Evolutionary conservation across 768 basidiomycete genomes (phyloP), one percentile per base, ranked within the genome.

Genomic region (Coprinellus micaceus): DNA sequence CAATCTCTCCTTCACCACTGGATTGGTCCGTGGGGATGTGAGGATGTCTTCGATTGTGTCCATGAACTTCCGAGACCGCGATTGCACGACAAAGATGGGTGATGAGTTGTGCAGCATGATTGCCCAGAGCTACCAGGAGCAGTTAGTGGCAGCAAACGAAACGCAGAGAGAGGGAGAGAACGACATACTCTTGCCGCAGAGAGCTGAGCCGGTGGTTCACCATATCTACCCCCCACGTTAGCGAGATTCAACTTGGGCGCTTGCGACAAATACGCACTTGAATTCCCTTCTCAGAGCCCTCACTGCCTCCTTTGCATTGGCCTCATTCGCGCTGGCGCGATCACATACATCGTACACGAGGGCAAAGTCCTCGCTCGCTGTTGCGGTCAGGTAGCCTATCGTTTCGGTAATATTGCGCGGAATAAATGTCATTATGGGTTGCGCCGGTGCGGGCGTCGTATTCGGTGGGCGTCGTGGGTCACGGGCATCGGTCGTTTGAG

Each of bases 271-370:
- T n/a, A 64, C 65, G 26, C 63, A 89, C 84, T 94, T 94, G 79
- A 97, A 91, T 68, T 93, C 92, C 41, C 86, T 81, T 48, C 93
- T 74, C 43, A 95, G 75, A 1, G 93, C 90, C 52, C 85, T 84
- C 5, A 88, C 84, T 0, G 93, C 91, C 65, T 94, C 94, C 66
- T 89, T 94, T 10, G 91, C 89, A 52, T 85, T 84, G 9, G 71
- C 66, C 54, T 94, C 90, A 62, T 65, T 88, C 2, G 81, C 69
- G 1, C 89, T 89, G 3, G 90, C 89, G 30, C 89, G 77, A 53
- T 96, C 93, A 63, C 90, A 94, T 15, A 94, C 89, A 53, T 93
- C 91, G 49, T 93, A 76, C 0, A 94, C 88, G 28, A 92, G 78
- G 0, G 79, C 69, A 86, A 89, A 91, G 65, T 93, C 89, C 66